Base-by-base conservation (phyloP, 2,329 filamentous ascomycete species). In the Phyllachora maydis region DNA sequence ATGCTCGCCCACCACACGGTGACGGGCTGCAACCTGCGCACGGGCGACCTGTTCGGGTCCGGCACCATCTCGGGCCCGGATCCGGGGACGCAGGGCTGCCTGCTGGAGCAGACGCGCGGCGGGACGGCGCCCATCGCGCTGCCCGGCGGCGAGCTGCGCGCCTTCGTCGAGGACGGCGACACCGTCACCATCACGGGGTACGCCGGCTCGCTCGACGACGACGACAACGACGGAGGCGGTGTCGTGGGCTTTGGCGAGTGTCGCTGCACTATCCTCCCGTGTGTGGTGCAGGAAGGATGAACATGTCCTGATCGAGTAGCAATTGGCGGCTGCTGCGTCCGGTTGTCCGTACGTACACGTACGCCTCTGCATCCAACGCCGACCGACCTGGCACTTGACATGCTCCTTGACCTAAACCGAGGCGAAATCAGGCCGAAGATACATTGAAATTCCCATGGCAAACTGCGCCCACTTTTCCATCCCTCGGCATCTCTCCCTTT, bases 1-100 rank as follows among this genome's bases (percentile, higher is more conserved):
- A 82, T 83, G 75, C 52, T 85, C 17, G 63, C 77, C 0, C 77
- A 85, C 45, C 77, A 85, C 42, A 69, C 72, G 4, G 62, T 78
- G 28, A 74, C 68, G 0, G 78, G 78, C 4, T 85, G 78, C 44
- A 69, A 71, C 8, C 59, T 85, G 47, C 61, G 66, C 4, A 59
- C 69, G 0, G 78, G 78, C 21, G 78, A 88, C 38, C 42, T 88
- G 18, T 47, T 88, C 1, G 78, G 77, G 3, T 77, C 70, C 1
- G 78, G 78, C 6, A 88, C 78, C 0, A 83, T 88, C 32, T 52
- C 49, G 0, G 77, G 78, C 5, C 60, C 64, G 5, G 53, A 69
- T 29, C 20, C 46, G 5, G 74, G 75, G 8, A 63, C 65, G 5
- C 53, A 69, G 31, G 77, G 77, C 1, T 73, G 72, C 38, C 45